Conservation (phyloP, 176 grass and related monocot genomes). For the Secale cereale region DNA sequence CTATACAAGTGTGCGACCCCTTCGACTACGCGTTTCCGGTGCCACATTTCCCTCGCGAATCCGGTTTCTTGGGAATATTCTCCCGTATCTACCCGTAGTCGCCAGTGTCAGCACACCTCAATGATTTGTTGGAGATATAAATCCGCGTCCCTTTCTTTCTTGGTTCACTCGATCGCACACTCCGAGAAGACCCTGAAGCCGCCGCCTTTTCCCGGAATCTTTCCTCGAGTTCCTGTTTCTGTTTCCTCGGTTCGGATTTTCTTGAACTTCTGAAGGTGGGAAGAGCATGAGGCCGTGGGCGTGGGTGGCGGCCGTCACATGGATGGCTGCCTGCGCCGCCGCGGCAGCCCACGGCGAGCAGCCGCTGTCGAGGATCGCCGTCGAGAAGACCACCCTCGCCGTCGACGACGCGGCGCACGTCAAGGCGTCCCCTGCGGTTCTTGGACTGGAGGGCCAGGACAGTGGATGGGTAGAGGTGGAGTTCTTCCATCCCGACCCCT, state of each 20-base stretch:
- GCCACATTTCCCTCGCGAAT: neutral
- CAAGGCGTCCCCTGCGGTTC: slow-evolving; percentile 48
- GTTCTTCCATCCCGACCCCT: slow-evolving; percentile 60
- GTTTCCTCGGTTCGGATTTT: neutral
- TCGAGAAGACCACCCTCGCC: slow-evolving; percentile 38
- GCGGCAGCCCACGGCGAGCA: slow-evolving; percentile 34
- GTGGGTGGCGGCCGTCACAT: neutral
- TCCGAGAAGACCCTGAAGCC: neutral
- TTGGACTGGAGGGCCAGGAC: slow-evolving; percentile 61
- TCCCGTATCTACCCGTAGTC: neutral
- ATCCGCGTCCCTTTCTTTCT: neutral
- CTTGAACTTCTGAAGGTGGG: neutral
- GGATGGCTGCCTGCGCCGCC: slow-evolving; percentile 11
- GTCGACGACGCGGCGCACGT: slow-evolving; percentile 38
- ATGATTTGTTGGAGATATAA: slow-evolving; percentile 10
- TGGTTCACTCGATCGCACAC: neutral
- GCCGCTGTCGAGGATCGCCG: slow-evolving; percentile 51
- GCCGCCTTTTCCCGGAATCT: neutral
- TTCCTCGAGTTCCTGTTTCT: neutral
- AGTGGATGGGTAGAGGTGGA: slow-evolving; percentile 72
- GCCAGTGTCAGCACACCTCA: neutral
- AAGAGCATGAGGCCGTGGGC: slow-evolving; percentile 7
- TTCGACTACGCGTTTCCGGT: neutral
- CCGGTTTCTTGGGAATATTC: slow-evolving; percentile 6
- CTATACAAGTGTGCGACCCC: no score